phyloP scores from a whole-genome alignment of 495 filamentous ascomycete species.

The Cercophora samala region DNA sequence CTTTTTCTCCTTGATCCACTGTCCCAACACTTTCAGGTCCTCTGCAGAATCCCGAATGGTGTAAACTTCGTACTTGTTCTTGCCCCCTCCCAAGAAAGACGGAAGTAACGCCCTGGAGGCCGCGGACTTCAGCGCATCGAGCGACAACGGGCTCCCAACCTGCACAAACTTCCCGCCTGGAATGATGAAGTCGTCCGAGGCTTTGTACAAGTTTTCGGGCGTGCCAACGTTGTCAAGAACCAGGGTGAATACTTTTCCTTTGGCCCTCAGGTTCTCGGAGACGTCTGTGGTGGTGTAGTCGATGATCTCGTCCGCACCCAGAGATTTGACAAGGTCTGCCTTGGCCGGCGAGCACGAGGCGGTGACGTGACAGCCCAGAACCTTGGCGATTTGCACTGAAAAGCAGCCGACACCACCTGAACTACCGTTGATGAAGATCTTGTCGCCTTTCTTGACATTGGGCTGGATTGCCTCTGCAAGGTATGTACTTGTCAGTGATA shows the following conservation, averaged over 20 bases:
- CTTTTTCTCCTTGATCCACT: conserved; percentile 54
- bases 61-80: conserved; percentile 51
- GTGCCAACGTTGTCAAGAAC: conserved; percentile 61
- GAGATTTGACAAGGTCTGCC: conserved; percentile 49
- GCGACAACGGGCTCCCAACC: conserved; percentile 43
- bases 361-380: conserved; percentile 60
- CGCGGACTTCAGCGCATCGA: conserved; percentile 23
- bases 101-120: conserved; percentile 44
- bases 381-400: conserved; percentile 65
- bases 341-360: conserved; percentile 58
- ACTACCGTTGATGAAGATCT: conserved; percentile 67
- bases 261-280: conserved; percentile 43
- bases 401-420: conserved; percentile 61
- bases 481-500: background rate
- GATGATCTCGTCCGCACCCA: conserved; percentile 67
- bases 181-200: conserved; percentile 54
- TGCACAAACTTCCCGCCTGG: conserved; percentile 55
- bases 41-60: conserved; percentile 34
- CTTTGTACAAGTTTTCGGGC: conserved; percentile 51
- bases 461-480: conserved; percentile 48
- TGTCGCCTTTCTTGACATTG: conserved; percentile 51
- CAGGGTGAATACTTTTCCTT: conserved; percentile 53
- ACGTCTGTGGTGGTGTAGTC: conserved; percentile 62
- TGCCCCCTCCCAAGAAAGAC: conserved; percentile 61
- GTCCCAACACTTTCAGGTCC: conserved; percentile 35